Base-by-base conservation (phyloP, 192 early-diverging fungal genomes). In the Backusella circina region DNA sequence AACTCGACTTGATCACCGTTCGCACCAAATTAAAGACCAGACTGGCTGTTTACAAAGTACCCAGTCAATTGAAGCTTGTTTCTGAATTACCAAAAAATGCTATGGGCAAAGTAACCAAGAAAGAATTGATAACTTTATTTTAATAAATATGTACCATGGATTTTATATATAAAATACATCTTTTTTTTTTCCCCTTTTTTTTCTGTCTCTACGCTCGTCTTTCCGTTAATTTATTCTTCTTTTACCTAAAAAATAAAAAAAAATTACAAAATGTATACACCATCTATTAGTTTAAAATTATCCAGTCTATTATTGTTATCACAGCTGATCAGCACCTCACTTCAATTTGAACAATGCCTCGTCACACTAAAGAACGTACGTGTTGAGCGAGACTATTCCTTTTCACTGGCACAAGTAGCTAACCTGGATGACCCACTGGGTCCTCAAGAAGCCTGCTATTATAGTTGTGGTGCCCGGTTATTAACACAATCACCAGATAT, bases 31-130 rank as follows among this genome's bases (percentile, higher is more conserved):
- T 93, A 68, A 86, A 91, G 77, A 70, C 79, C 28, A 82, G 84
- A 44, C 76, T 97, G 75, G 94, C 95, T 3, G 79, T 78, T 50
- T 96, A 95, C 84, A 95, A 97, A 79, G 71, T 93, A 1, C 95
- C 95, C 9, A 88, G 81, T 50, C 35, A 79, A 69, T 65, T 90
- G 23, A 74, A 78, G 32, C 50, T 83, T 2, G 78, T 88, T 2
- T 74, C 83, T 38, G 85, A 90, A 38, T 76, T 97, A 74, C 95
- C 94, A 7, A 85, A 91, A 35, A 97, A 97, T 72, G 89, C 90
- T 5, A 95, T 97, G 94, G 93, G 94, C 30, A 97, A 97, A 84
- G 88, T 96, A 12, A 92, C 90, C 78, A 97, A 97, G 79, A 95
- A 94, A 80, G 88, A 86, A 6, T 81, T 96, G 38, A 75, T 84